Percentiles rank a stretch among this genome's conserved stretches.
These are phyloP conservation scores for Osmanthus fragrans DNA, from an alignment of 257 asterid species.

Conservation along the genomic window DNA sequence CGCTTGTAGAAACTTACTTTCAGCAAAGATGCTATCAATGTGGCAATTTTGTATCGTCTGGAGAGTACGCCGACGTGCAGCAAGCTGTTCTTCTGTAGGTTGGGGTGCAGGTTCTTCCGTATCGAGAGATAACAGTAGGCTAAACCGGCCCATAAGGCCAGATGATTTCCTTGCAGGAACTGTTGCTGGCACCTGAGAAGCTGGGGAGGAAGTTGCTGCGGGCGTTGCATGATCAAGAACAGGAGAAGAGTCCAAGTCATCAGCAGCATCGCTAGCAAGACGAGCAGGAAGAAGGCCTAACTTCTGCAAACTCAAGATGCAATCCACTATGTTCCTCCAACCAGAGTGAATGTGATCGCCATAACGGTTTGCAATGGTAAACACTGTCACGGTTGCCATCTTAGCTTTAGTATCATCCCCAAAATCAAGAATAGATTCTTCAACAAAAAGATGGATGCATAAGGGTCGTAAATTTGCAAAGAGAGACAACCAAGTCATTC, in stretches of 20 bases:
- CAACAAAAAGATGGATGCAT: conserved; percentile 56
- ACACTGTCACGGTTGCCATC: conserved; percentile 81
- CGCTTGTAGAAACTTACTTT: conserved; percentile 86
- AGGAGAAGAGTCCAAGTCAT: conserved; percentile 56
- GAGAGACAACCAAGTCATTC: conserved; percentile 87
- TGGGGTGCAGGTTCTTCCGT: conserved; percentile 79
- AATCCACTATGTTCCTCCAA: conserved; percentile 91
- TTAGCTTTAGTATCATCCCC: conserved; percentile 79
- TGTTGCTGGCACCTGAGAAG: conserved; percentile 39
- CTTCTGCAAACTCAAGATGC: conserved; percentile 82
- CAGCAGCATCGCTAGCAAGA: conserved; percentile 78
- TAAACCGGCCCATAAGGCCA: conserved; percentile 84
- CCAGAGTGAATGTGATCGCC: conserved; percentile 83
- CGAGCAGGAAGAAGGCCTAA: conserved; percentile 89
- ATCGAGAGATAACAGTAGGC: conserved; percentile 74
- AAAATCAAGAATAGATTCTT: conserved; percentile 64
- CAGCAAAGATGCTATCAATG: conserved; percentile 79
- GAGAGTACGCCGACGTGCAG: conserved; percentile 69
- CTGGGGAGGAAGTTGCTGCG: conserved; percentile 40
- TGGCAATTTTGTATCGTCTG: conserved; percentile 80
- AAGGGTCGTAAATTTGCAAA: conserved; percentile 80
- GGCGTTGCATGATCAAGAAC: conserved; percentile 46
- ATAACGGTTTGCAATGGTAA: conserved; percentile 75
- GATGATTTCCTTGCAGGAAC: conserved; percentile 70
- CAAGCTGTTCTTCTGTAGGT: conserved; percentile 81